phyloP scores from a whole-genome alignment of 2,329 filamentous ascomycete genomes.

The Phialophora verrucosa region DNA sequence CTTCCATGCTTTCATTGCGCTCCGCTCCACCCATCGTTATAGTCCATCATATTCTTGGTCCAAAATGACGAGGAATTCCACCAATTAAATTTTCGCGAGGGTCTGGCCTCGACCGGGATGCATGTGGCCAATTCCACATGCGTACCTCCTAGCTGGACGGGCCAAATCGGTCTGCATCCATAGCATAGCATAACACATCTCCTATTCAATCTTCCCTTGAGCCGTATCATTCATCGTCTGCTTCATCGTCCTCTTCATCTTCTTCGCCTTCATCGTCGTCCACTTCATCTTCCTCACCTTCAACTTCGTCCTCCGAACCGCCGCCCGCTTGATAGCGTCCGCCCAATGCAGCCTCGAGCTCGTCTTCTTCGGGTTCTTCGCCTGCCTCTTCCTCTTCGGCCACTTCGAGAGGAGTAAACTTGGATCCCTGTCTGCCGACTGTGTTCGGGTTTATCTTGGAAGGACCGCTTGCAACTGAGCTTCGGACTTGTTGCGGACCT shows the following conservation, averaged over 20 bases:
- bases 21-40: background rate
- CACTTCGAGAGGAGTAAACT: constrained; percentile 10
- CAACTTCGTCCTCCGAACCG: background rate
- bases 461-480: background rate
- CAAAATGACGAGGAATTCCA: background rate
- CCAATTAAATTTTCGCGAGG: background rate
- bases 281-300: constrained; percentile 1
- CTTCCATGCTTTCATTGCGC: background rate
- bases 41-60: background rate
- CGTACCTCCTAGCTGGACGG: background rate
- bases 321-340: constrained; percentile 23
- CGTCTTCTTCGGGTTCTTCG: constrained; percentile 24
- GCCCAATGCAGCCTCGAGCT: constrained; percentile 35
- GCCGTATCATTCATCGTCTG: background rate
- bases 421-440: constrained; percentile 13
- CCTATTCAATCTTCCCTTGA: background rate
- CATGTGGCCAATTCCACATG: background rate
- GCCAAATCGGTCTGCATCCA: background rate
- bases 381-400: constrained; percentile 25
- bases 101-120: background rate
- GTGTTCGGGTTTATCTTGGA: background rate
- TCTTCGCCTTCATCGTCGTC: background rate
- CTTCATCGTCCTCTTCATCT: background rate
- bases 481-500: background rate
- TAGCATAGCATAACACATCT: background rate